Evolutionary conservation across 2,329 filamentous ascomycete species (phyloP).

Genomic region (Fusarium tupiense): DNA sequence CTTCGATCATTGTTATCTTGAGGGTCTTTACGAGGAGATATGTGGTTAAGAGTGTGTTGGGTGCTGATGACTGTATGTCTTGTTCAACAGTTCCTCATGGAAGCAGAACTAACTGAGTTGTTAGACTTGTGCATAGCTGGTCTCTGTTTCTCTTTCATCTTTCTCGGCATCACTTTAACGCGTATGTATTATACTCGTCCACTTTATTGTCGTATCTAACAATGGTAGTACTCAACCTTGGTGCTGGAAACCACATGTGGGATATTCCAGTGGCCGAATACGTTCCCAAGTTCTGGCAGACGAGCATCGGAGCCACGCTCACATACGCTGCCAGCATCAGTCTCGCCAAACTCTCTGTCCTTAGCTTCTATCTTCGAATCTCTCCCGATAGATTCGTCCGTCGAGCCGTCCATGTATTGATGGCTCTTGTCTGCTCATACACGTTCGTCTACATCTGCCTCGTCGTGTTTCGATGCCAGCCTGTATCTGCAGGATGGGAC

Average conservation of each 20-base stretch:
- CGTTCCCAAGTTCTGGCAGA: slow-evolving; percentile 42
- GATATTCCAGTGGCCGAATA: slow-evolving; percentile 36
- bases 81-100: too few species aligned
- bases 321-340: slow-evolving; percentile 54
- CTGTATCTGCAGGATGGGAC: slow-evolving; percentile 56
- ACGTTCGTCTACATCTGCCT: slow-evolving; percentile 52
- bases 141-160: slow-evolving; percentile 39
- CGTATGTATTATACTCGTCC: slow-evolving; percentile 23
- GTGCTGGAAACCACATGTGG: slow-evolving; percentile 46
- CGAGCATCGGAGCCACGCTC: slow-evolving; percentile 50
- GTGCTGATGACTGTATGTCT: slow-evolving; percentile 43
- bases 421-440: slow-evolving; percentile 52
- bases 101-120: neutral
- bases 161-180: slow-evolving; percentile 35
- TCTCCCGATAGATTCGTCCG: slow-evolving; percentile 38
- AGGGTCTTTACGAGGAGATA: slow-evolving; percentile 44
- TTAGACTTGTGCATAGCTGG: slow-evolving; percentile 41
- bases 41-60: slow-evolving; percentile 42
- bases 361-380: slow-evolving; percentile 58
- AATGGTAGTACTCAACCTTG: slow-evolving; percentile 36
- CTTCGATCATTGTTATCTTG: slow-evolving; percentile 36
- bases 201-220: neutral
- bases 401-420: slow-evolving; percentile 35
- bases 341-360: slow-evolving; percentile 55
- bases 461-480: slow-evolving; percentile 54